Conservation (phyloP, 2,329 filamentous ascomycete species). For the Paracamarosporium sp. region DNA sequence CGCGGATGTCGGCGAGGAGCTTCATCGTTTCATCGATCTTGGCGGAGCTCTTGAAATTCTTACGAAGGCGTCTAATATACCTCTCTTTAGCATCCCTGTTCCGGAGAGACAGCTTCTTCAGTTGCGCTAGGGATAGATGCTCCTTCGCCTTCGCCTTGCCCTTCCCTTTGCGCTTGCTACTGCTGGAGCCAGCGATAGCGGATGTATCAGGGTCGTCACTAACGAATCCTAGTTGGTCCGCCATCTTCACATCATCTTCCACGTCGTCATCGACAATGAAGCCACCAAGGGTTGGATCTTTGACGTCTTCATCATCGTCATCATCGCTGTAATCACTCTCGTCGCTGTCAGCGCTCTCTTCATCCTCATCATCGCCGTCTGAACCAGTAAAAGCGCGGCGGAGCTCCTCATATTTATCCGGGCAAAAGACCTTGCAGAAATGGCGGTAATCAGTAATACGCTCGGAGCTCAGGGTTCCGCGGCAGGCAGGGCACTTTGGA, state of each 20-base stretch:
- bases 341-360: slow-evolving; percentile 41
- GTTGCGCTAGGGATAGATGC: slow-evolving; percentile 62
- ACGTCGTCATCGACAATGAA: slow-evolving; percentile 64
- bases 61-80: slow-evolving; percentile 73
- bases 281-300: slow-evolving; percentile 50
- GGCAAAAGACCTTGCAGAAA: slow-evolving; percentile 77
- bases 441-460: slow-evolving; percentile 76
- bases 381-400: slow-evolving; percentile 19
- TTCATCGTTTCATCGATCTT: slow-evolving; percentile 76
- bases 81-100: slow-evolving; percentile 70
- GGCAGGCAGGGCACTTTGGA: slow-evolving; percentile 78
- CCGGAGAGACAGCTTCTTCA: slow-evolving; percentile 71
- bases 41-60: slow-evolving; percentile 75
- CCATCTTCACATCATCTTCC: slow-evolving; percentile 19
- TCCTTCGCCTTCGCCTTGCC: slow-evolving; percentile 51
- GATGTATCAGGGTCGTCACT: slow-evolving; percentile 5
- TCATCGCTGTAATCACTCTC: slow-evolving; percentile 44
- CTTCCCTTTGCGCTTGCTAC: slow-evolving; percentile 45
- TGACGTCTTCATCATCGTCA: slow-evolving; percentile 46
- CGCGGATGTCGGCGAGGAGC: slow-evolving; percentile 62
- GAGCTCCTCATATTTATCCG: slow-evolving; percentile 53
- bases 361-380: slow-evolving; percentile 26
- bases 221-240: too few species aligned
- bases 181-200: neutral
- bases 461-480: slow-evolving; percentile 68